Conservation (phyloP, 176 grass and related monocot genomes). For the Zoysia pacifica region DNA sequence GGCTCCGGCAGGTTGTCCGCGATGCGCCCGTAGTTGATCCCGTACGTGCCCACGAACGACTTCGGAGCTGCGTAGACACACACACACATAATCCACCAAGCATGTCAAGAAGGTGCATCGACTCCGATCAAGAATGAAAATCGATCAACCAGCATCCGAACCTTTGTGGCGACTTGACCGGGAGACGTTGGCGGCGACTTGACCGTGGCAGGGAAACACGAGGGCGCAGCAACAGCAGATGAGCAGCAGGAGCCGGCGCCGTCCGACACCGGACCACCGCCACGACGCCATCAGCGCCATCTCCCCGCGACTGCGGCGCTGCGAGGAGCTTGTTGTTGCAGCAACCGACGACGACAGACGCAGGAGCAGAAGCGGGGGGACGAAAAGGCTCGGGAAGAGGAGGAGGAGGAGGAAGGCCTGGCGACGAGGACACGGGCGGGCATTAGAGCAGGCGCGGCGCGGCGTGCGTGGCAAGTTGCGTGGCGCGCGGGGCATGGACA, state of each 20-base stretch:
- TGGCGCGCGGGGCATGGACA: conserved; percentile 33
- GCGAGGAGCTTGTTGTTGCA: not conserved
- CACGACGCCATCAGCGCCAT: conserved; percentile 23
- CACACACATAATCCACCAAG: too few relatives aligned
- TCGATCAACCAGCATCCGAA: not conserved
- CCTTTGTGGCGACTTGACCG: not conserved
- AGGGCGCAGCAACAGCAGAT: conserved; percentile 21
- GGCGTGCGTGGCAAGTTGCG: conserved; percentile 42
- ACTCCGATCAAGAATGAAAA: not conserved
- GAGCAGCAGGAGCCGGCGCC: conserved; percentile 30
- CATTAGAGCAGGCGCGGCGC: conserved; percentile 48
- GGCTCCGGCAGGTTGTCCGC: conserved; percentile 67
- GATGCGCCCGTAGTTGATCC: conserved; percentile 78
- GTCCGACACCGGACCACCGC: not conserved
- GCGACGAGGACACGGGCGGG: not conserved
- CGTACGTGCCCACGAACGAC: conserved; percentile 65
- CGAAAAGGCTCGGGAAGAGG: too few relatives aligned
- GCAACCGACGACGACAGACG: not conserved
- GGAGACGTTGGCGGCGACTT: not conserved
- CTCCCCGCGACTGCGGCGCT: not conserved
- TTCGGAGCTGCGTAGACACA: not conserved
- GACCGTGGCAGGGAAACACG: conserved; percentile 28
- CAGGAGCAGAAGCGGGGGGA: too few relatives aligned
- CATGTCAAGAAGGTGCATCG: not conserved
- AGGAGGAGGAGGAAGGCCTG: conserved; percentile 13